A percentile compares a stretch with the other conserved stretches of the same genome.
phyloP scores from a whole-genome alignment of 2,329 filamentous ascomycete species.

The Trichophyton rubrum region DNA sequence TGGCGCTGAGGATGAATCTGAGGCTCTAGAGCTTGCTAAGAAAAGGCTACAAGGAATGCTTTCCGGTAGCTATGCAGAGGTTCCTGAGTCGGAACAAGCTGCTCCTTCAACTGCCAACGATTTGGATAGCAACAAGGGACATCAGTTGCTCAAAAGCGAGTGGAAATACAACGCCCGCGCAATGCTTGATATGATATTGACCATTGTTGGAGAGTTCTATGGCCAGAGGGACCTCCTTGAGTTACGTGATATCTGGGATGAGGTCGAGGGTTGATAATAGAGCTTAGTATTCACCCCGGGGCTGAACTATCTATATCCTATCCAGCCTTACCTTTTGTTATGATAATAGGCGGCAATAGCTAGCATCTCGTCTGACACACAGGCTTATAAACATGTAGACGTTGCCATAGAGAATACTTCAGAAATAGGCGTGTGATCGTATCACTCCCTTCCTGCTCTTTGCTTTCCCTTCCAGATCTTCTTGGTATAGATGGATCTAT shows the following conservation, averaged over 20 bases:
- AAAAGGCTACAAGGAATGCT: conserved; percentile 1
- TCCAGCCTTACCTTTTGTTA: no score
- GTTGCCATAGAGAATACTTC: not conserved
- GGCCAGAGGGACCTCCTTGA: conserved; percentile 77
- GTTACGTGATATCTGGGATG: conserved; percentile 48
- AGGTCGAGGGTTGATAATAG: conserved; percentile 7
- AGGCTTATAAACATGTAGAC: no score
- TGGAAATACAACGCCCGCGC: conserved; percentile 35
- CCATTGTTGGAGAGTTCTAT: conserved; percentile 75
- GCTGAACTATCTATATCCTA: no score
- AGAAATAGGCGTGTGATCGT: not conserved
- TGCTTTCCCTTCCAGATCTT: not conserved
- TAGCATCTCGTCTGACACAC: no score
- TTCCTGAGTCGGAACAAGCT: not conserved
- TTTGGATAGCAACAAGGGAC: conserved; percentile 33
- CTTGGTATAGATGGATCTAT: not conserved
- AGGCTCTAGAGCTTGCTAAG: not conserved
- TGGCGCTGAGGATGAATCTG: not conserved
- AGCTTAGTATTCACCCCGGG: no score
- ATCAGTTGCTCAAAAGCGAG: conserved; percentile 2
- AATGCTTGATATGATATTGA: conserved; percentile 88
- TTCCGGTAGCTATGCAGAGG: not conserved
- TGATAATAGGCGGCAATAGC: no score
- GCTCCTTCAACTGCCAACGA: conserved; percentile 6
- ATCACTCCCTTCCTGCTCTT: not conserved